These are phyloP conservation scores for Sporopachydermia cereana DNA, from an alignment of 1,139 yeast genomes.

Conservation along the genomic window DNA sequence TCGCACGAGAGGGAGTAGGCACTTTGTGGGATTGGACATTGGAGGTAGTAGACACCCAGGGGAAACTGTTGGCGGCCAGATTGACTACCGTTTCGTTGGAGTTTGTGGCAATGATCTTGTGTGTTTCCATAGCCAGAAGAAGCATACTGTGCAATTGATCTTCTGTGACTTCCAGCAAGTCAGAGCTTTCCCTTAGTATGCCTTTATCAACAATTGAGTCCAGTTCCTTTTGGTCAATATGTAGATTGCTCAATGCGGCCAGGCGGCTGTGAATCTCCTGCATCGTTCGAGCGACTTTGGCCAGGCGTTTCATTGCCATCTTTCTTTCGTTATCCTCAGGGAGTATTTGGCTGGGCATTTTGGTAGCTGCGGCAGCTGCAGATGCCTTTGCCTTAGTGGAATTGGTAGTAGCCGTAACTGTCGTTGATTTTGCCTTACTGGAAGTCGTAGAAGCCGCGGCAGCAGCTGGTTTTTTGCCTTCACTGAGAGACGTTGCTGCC, in stretches of 20 bases:
- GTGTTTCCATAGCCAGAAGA: neutral
- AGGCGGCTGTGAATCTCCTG: neutral
- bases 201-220: too few species aligned
- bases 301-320: neutral
- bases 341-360: too few species aligned
- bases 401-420: too few species aligned
- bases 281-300: neutral
- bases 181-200: too few species aligned
- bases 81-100: neutral
- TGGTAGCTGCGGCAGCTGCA: too few species aligned
- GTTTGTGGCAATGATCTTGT: neutral
- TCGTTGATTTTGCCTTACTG: too few species aligned
- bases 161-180: neutral
- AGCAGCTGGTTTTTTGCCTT: too few species aligned
- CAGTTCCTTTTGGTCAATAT: neutral
- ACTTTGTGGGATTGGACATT: conserved; percentile 4
- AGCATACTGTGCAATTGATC: neutral
- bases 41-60: neutral
- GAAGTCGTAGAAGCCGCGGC: too few species aligned
- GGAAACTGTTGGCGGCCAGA: neutral
- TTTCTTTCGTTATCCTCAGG: too few species aligned
- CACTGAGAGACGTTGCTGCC: too few species aligned
- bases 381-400: too few species aligned
- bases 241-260: neutral
- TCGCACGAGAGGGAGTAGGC: too few species aligned